These are phyloP conservation scores for Fusarium sp. DNA, from an alignment of 2,329 filamentous ascomycete genomes.

Conservation along the genomic window DNA sequence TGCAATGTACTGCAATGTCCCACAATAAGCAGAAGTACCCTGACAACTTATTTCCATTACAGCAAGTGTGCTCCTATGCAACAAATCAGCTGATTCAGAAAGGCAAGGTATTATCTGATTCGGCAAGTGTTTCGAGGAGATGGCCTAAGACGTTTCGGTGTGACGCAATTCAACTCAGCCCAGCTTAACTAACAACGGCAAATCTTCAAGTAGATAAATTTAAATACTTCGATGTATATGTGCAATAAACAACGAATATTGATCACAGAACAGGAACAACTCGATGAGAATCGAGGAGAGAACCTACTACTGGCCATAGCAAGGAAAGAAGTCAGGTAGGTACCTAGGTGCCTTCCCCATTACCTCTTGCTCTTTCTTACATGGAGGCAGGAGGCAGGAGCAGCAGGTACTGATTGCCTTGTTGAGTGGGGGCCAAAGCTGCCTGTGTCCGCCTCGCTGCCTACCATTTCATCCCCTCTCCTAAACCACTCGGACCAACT, in stretches of 20 bases:
- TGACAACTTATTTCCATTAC: not conserved
- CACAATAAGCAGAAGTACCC: not conserved
- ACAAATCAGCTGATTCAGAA: not conserved
- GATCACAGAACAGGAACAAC: not conserved
- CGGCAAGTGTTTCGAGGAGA: not conserved
- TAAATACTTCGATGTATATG: not conserved
- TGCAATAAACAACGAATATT: not conserved
- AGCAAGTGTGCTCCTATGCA: not conserved
- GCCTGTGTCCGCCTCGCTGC: constrained; percentile 44
- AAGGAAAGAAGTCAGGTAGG: not conserved
- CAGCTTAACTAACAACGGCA: not conserved
- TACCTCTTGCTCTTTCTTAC: not conserved
- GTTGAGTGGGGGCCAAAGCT: constrained; percentile 17
- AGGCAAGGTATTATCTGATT: not conserved
- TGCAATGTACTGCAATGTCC: not conserved
- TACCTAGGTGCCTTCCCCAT: constrained; percentile 4
- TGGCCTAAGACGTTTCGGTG: constrained; percentile 4
- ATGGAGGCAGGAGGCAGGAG: not conserved
- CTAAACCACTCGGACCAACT: constrained; percentile 32
- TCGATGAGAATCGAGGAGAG: not conserved
- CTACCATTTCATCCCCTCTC: constrained; percentile 27
- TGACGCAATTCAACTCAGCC: constrained; percentile 27
- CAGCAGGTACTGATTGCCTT: not conserved
- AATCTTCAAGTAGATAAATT: too few relatives aligned
- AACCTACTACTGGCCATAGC: not conserved